phyloP scores from a whole-genome alignment of 305 asterid species.

The Solanum aculeatissimum region DNA sequence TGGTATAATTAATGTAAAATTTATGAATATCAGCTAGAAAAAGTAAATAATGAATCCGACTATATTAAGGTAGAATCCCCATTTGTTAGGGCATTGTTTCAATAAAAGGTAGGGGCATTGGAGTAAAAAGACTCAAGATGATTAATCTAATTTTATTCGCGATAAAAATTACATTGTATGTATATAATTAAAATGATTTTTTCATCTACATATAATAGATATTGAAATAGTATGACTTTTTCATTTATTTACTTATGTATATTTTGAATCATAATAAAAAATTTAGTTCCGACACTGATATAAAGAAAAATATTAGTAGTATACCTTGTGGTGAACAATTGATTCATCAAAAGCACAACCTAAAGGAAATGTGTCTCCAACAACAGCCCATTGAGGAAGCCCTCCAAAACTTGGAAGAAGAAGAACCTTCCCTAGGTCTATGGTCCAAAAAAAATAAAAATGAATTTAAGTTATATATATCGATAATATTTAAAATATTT shows the following conservation, averaged over 20 bases:
- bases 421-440: constrained; percentile 86
- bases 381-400: constrained; percentile 92
- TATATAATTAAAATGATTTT: background rate
- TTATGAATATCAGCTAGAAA: background rate
- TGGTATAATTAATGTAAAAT: background rate
- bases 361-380: constrained; percentile 54
- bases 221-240: background rate
- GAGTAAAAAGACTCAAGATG: background rate
- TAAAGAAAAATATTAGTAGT: background rate
- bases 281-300: background rate
- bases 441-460: background rate
- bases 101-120: background rate
- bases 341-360: constrained; percentile 52
- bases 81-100: background rate
- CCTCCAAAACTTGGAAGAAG: constrained; percentile 60
- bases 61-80: too few species aligned
- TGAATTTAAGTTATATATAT: background rate
- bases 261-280: background rate
- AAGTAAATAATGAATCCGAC: background rate
- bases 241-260: background rate
- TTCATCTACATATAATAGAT: background rate
- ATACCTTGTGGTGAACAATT: constrained; percentile 48
- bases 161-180: background rate
- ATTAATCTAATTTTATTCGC: background rate
- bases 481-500: too few species aligned